phyloP scores from a whole-genome alignment of 2,329 filamentous ascomycete species.

The Grosmannia serpens region DNA sequence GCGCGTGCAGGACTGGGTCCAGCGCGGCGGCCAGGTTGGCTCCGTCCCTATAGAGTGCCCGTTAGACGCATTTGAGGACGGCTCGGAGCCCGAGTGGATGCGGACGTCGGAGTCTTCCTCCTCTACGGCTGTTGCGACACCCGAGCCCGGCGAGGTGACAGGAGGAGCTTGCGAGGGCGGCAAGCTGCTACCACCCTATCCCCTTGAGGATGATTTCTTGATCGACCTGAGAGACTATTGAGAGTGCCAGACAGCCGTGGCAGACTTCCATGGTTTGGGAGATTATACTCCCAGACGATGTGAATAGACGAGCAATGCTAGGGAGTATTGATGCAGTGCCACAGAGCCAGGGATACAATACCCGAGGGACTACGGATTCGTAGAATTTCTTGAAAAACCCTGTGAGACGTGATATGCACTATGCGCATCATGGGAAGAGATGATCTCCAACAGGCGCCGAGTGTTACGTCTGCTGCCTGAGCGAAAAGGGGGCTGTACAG shows the following conservation, averaged over 20 bases:
- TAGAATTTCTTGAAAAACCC: background rate
- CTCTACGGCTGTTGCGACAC: no score
- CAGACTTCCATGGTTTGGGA: background rate
- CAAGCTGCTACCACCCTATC: background rate
- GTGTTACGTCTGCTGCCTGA: no score
- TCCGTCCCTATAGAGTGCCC: background rate
- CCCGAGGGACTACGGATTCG: background rate
- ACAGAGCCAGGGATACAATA: background rate
- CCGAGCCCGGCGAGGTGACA: background rate
- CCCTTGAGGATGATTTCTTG: background rate
- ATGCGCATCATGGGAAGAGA: background rate
- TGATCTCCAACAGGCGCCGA: background rate
- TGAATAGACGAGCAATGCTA: background rate
- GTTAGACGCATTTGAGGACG: background rate
- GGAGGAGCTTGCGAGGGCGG: background rate
- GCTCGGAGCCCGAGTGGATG: background rate
- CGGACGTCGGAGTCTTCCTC: background rate
- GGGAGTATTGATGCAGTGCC: background rate
- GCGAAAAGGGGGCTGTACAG: no score
- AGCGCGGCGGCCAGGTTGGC: background rate
- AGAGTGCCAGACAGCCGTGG: background rate
- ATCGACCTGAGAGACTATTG: background rate
- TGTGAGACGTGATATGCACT: background rate
- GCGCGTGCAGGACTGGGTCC: background rate
- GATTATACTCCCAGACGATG: background rate